Conservation (phyloP, 495 filamentous ascomycete genomes). For the Thermochaetoides thermophila region DNA sequence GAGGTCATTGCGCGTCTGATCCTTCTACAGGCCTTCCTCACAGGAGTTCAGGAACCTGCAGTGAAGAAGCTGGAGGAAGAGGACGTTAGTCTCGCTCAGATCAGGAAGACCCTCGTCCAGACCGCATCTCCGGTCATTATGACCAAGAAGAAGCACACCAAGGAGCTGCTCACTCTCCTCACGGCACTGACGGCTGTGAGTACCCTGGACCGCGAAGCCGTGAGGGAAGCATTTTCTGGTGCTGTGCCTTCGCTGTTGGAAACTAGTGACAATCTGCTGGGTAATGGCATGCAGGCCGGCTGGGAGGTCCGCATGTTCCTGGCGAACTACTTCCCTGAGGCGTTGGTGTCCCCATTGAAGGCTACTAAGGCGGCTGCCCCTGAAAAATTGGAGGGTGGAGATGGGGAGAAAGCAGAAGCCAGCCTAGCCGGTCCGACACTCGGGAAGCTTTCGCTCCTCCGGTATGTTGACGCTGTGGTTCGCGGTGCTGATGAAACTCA, state of each 20-base stretch:
- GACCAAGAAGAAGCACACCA: conserved; percentile 6
- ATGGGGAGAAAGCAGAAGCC: neutral
- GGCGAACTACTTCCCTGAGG: conserved; percentile 14
- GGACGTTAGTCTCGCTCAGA: no score
- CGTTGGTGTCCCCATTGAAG: conserved; percentile 8
- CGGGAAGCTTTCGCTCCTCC: conserved; percentile 7
- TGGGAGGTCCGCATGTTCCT: conserved; percentile 29
- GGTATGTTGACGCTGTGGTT: conserved; percentile 15
- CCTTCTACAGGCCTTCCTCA: conserved; percentile 10
- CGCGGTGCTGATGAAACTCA: conserved; percentile 10
- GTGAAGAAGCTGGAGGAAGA: conserved; percentile 7
- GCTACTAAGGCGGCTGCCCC: conserved; percentile 2
- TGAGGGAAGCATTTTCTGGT: conserved; percentile 3
- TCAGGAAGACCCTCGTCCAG: no score
- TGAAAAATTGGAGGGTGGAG: neutral
- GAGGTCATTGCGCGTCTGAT: conserved; percentile 10
- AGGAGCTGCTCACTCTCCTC: conserved; percentile 7
- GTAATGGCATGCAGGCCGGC: conserved; percentile 13
- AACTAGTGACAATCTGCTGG: conserved; percentile 15
- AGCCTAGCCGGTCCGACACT: conserved; percentile 1
- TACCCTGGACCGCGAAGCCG: conserved; percentile 2
- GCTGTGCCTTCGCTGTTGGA: conserved; percentile 12
- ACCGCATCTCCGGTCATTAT: conserved; percentile 3
- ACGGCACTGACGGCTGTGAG: conserved; percentile 10
- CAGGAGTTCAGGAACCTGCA: conserved; percentile 1